These are phyloP conservation scores for Aurantiochytrium sp. DNA, from an alignment of 108 stramenopile genomes.

Conservation along the genomic window DNA sequence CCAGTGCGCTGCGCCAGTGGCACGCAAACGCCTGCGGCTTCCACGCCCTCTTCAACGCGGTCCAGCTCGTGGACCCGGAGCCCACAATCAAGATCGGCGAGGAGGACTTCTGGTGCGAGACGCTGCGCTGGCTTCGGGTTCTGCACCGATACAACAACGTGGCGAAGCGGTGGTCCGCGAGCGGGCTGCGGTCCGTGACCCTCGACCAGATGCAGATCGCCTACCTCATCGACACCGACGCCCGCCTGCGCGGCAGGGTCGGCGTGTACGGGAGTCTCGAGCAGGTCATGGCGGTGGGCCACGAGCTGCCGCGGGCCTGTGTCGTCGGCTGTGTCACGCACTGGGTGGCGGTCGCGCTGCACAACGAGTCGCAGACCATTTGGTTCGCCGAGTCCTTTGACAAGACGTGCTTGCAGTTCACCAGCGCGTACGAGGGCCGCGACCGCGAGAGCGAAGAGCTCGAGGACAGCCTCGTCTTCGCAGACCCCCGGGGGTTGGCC, in stretches of 20 bases:
- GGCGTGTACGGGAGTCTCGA: background rate
- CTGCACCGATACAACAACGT: background rate
- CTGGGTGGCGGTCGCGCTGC: background rate
- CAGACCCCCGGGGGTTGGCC: background rate
- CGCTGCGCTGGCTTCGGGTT: background rate
- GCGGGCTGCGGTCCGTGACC: background rate
- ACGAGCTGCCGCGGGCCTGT: background rate
- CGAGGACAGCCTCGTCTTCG: background rate
- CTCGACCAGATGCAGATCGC: conserved; percentile 1
- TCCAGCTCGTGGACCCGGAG: background rate
- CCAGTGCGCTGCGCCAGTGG: background rate
- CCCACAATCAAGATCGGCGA: background rate
- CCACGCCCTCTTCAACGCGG: conserved; percentile 17
- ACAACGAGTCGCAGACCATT: background rate
- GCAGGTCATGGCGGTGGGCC: background rate
- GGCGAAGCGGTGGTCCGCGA: background rate
- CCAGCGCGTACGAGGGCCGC: background rate
- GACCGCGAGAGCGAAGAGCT: background rate
- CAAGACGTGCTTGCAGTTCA: background rate
- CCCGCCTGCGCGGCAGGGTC: background rate
- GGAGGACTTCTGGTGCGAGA: background rate
- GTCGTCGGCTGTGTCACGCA: conserved; percentile 2
- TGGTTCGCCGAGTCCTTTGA: conserved; percentile 19
- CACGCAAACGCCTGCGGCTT: background rate
- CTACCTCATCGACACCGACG: background rate